Evolutionary conservation across 2,329 filamentous ascomycete species (phyloP), one percentile per base, ranked within the genome.

Genomic region (Xylariaceae sp.): DNA sequence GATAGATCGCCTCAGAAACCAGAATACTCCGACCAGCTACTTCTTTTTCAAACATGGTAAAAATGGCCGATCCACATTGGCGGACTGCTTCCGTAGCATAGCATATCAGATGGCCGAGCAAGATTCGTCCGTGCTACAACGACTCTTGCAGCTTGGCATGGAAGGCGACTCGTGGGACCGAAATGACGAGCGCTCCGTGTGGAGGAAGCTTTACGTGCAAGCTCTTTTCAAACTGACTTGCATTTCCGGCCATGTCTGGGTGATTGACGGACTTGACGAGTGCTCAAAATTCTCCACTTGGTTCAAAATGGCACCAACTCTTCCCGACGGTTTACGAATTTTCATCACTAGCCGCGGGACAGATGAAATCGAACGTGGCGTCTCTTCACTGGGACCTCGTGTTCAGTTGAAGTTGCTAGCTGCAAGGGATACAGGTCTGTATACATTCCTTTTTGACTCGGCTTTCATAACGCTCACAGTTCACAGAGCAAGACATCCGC

Each of bases 251-350:
- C 66, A 67, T 43, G 60, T 56, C 39, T 69, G 66, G 66, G 59
- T 69, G 1, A 47, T 69, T 5, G 67, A 69, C 45, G 67, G 55
- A 3, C 43, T 69, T 6, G 66, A 69, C 36, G 66, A 69, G 42
- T 68, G 64, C 47, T 14, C 50, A 6, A 58, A 59, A 46, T 63
- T 61, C 50, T 46, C 50, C 6, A 54, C 41, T 39, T 56, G 45
- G 54, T 56, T 56, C 14, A 56, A 54, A 42, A 36, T 56, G 41
- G 39, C 47, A 16, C 45, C 47, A 14, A 36, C 50, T 42, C 41
- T 65, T 14, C 64, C 66, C 4, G 9, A 45, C 2, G 41, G 45
- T 1, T 45, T 69, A 5, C 56, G 62, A 14, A 19, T 69, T 11
- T 68, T 69, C 52, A 58, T 60, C 14, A 66, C 67, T 10, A 67